phyloP scores from a whole-genome alignment of 345 rosid species.

The Pseudoturritis turrita region DNA sequence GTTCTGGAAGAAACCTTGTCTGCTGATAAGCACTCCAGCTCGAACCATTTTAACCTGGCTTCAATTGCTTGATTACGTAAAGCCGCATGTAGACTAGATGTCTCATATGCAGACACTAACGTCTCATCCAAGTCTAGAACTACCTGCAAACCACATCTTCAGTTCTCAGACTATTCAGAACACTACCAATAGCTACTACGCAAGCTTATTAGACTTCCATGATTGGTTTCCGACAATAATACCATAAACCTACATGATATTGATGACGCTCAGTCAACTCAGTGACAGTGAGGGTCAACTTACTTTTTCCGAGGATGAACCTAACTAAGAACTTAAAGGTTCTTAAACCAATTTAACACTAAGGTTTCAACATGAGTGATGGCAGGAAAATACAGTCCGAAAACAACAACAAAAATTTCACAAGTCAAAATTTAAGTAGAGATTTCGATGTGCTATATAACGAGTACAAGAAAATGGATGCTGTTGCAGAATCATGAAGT shows the following conservation, averaged over 20 bases:
- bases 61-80: slow-evolving; percentile 65
- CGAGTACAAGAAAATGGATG: too few relatives aligned
- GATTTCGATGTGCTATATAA: too few relatives aligned
- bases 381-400: neutral
- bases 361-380: neutral
- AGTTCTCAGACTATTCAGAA: slow-evolving; percentile 1
- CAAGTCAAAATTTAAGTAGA: neutral
- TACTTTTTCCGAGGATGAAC: neutral
- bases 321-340: neutral
- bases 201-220: neutral
- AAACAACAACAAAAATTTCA: too few relatives aligned
- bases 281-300: neutral
- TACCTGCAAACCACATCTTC: slow-evolving; percentile 48
- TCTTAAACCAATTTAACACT: neutral
- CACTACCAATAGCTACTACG: neutral
- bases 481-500: too few relatives aligned
- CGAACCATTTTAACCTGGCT: slow-evolving; percentile 85
- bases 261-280: neutral
- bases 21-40: slow-evolving; percentile 80
- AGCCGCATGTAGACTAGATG: slow-evolving; percentile 63
- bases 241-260: neutral
- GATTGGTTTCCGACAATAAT: neutral
- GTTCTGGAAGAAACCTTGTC: slow-evolving; percentile 62
- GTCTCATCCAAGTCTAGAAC: slow-evolving; percentile 99
- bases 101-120: slow-evolving; percentile 88